Conservation (phyloP, 2,329 filamentous ascomycete genomes). For the Diaporthe vaccinii region DNA sequence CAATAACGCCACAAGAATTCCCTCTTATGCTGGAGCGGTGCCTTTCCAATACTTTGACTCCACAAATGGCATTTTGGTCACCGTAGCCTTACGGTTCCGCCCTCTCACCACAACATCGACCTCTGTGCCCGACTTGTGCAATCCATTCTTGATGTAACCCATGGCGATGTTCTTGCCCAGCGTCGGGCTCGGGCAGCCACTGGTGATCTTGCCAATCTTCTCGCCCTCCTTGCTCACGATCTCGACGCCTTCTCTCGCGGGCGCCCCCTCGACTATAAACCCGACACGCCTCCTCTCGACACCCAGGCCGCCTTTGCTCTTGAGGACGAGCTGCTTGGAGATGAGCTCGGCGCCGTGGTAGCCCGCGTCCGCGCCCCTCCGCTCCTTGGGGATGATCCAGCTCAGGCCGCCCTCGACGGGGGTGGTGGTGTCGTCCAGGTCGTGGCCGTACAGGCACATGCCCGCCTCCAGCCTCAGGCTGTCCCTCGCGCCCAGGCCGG, state of each 20-base stretch:
- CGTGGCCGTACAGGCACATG: conserved; percentile 99
- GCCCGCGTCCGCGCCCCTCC: conserved; percentile 73
- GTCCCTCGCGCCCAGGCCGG: conserved; percentile 91
- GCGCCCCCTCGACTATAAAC: conserved; percentile 85
- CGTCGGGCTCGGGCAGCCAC: conserved; percentile 89
- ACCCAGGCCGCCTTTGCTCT: conserved; percentile 78
- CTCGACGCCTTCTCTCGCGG: conserved; percentile 89
- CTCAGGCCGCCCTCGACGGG: conserved; percentile 69
- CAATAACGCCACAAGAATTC: neutral
- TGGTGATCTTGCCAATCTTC: conserved; percentile 85
- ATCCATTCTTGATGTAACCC: conserved; percentile 87
- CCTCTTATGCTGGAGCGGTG: conserved; percentile 40
- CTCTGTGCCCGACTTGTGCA: conserved; percentile 88
- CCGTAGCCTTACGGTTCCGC: conserved; percentile 78
- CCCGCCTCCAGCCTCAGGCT: conserved; percentile 94
- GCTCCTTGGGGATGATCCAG: conserved; percentile 89
- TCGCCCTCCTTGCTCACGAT: conserved; percentile 76
- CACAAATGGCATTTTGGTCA: conserved; percentile 92
- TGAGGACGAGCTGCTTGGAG: conserved; percentile 79
- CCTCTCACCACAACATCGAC: conserved; percentile 83
- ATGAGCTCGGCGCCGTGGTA: conserved; percentile 90
- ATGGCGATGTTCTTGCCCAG: conserved; percentile 94
- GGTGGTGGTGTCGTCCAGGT: conserved; percentile 83
- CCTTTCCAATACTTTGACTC: conserved; percentile 80
- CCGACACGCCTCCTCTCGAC: conserved; percentile 83